Conservation (phyloP, 2,329 filamentous ascomycete species). For the Apiospora arundinis region DNA sequence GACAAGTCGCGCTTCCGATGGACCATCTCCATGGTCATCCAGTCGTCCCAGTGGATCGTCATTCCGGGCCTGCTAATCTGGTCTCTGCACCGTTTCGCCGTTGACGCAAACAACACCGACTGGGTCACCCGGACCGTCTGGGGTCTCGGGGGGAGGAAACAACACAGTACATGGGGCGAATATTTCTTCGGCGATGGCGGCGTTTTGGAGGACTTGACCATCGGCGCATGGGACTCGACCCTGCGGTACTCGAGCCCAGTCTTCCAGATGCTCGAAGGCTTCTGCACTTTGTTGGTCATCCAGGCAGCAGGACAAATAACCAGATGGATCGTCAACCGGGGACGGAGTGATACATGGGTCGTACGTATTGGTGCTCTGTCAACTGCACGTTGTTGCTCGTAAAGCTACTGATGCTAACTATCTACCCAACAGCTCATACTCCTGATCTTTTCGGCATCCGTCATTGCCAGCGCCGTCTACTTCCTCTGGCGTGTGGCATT, state of each 20-base stretch:
- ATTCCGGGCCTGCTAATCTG: conserved; percentile 90
- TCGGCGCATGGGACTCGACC: conserved; percentile 88
- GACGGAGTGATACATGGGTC: conserved; percentile 96
- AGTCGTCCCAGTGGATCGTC: conserved; percentile 83
- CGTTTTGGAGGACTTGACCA: conserved; percentile 77
- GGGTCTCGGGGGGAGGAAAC: conserved; percentile 64
- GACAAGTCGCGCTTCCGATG: conserved; percentile 77
- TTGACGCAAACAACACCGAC: conserved; percentile 77
- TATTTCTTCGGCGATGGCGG: conserved; percentile 91
- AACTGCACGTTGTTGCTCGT: conserved; percentile 20
- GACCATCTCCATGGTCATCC: conserved; percentile 71
- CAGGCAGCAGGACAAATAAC: conserved; percentile 95
- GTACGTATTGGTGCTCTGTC: conserved; percentile 56
- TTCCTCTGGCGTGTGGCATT: conserved; percentile 95
- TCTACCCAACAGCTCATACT: conserved; percentile 74
- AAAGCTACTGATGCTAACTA: conserved; percentile 17
- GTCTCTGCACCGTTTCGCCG: conserved; percentile 93
- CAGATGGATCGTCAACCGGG: conserved; percentile 90
- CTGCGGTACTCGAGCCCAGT: conserved; percentile 90
- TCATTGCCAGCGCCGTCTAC: conserved; percentile 93
- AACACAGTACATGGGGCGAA: conserved; percentile 72
- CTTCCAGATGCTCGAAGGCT: conserved; percentile 94
- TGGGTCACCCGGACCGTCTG: conserved; percentile 85
- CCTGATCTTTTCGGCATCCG: conserved; percentile 84
- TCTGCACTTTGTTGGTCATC: conserved; percentile 94